Percentiles rank a stretch among this genome's conserved stretches.
These are phyloP conservation scores for Phytophthora cryptogea DNA, from an alignment of 352 stramenopile species.

Conservation along the genomic window DNA sequence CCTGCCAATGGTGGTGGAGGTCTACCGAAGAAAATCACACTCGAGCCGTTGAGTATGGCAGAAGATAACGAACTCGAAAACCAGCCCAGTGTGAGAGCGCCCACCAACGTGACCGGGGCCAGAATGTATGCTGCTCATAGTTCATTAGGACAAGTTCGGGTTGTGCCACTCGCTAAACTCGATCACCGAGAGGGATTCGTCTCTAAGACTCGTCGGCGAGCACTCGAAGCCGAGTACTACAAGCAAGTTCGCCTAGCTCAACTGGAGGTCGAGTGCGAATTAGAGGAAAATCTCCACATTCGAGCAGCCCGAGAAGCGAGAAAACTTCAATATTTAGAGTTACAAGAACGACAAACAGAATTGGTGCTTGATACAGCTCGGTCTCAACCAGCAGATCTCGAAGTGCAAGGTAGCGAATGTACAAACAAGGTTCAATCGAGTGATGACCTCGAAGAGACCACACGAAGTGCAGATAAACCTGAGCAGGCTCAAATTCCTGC, in stretches of 20 bases:
- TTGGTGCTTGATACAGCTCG: slow-evolving; percentile 3
- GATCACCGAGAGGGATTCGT: slow-evolving; percentile 54
- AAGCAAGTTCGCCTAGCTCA: slow-evolving; percentile 72
- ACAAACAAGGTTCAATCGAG: background rate
- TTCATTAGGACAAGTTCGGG: slow-evolving; percentile 26
- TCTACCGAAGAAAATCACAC: slow-evolving; percentile 21
- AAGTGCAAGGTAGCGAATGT: background rate
- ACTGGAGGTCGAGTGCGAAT: slow-evolving; percentile 70
- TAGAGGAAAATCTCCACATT: slow-evolving; percentile 78
- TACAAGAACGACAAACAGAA: slow-evolving; percentile 24
- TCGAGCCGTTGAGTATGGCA: slow-evolving; percentile 10
- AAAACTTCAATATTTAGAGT: slow-evolving; percentile 20
- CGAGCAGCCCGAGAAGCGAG: slow-evolving; percentile 50
- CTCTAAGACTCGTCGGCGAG: slow-evolving; percentile 51
- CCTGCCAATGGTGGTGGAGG: slow-evolving; percentile 6
- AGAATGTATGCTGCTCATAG: slow-evolving; percentile 7
- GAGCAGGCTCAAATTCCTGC: background rate
- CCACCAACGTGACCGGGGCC: background rate
- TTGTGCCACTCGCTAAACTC: slow-evolving; percentile 12
- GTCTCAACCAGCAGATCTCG: background rate
- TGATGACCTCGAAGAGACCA: background rate
- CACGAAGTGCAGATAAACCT: background rate
- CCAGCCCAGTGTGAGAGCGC: background rate
- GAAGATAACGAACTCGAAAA: background rate
- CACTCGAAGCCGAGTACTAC: slow-evolving; percentile 65